These are phyloP conservation scores for Phytopythium vexans DNA, from an alignment of 352 stramenopile genomes.

Conservation along the genomic window DNA sequence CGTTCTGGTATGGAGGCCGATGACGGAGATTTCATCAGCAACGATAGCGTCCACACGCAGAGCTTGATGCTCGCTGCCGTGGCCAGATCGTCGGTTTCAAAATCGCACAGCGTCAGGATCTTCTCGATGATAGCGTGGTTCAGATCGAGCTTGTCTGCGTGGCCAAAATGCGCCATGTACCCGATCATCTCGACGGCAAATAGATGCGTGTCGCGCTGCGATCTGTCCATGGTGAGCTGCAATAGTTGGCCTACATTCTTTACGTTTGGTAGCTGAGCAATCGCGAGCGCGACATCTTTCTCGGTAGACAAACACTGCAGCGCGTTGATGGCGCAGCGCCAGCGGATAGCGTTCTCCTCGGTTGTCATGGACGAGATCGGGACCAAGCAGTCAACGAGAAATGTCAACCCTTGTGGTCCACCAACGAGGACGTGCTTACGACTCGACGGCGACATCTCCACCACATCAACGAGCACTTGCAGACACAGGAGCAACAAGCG, in stretches of 20 bases:
- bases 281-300: conserved; percentile 24
- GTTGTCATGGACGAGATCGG: neutral
- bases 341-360: conserved; percentile 6
- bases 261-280: conserved; percentile 27
- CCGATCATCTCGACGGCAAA: conserved; percentile 63
- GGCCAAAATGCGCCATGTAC: conserved; percentile 56
- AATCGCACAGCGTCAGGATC: conserved; percentile 44
- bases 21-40: conserved; percentile 26
- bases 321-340: conserved; percentile 33
- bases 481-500: conserved; percentile 38
- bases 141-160: conserved; percentile 32
- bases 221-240: conserved; percentile 14
- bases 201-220: conserved; percentile 39
- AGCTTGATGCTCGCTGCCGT: conserved; percentile 30
- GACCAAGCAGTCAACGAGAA: conserved; percentile 5
- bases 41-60: conserved; percentile 38
- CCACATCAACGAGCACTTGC: conserved; percentile 45
- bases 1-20: neutral
- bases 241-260: conserved; percentile 36
- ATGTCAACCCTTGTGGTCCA: conserved; percentile 4
- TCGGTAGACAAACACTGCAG: conserved; percentile 61
- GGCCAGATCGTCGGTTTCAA: conserved; percentile 21
- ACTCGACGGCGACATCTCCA: conserved; percentile 44
- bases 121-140: conserved; percentile 23
- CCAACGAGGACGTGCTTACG: conserved; percentile 30